Percentiles rank a stretch among this genome's conserved stretches.
Conservation (phyloP, 768 basidiomycete species). For the Agaricus subrufescens region DNA sequence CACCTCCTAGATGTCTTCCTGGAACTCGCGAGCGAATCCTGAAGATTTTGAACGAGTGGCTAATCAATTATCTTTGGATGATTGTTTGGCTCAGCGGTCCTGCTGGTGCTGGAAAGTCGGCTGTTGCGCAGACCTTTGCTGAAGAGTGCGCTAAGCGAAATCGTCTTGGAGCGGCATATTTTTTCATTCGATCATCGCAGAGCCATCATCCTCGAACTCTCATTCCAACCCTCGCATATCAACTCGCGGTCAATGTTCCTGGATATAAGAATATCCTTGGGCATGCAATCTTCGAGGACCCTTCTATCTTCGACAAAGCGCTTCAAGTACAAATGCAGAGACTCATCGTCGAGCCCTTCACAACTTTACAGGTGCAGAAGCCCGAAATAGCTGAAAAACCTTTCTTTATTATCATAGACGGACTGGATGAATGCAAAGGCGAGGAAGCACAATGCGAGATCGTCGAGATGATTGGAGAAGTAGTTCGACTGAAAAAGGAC, state of each 20-base stretch:
- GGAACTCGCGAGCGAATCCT: not conserved
- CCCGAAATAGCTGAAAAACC: not conserved
- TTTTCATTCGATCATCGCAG: not conserved
- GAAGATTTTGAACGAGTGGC: not conserved
- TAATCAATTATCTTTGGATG: not conserved
- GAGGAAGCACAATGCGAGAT: not conserved
- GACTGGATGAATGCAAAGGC: constrained; percentile 9
- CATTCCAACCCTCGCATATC: constrained; percentile 7
- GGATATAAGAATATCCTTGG: not conserved
- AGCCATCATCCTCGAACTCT: not conserved
- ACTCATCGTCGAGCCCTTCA: constrained; percentile 4
- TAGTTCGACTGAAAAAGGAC: too few relatives aligned
- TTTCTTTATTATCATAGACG: constrained; percentile 5
- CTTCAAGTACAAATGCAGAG: constrained; percentile 1
- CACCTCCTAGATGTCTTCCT: not conserved
- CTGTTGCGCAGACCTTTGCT: constrained; percentile 7
- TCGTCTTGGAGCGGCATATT: constrained; percentile 5
- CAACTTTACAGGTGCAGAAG: not conserved
- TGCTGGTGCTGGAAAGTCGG: constrained; percentile 10
- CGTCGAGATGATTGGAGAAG: not conserved
- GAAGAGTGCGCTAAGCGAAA: not conserved
- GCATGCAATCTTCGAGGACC: not conserved
- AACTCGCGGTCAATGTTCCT: not conserved
- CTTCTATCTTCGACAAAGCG: constrained; percentile 1
- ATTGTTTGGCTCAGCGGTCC: constrained; percentile 7